Conservation (phyloP, 1,284 basidiomycete genomes). For the Schizophyllum commune region DNA sequence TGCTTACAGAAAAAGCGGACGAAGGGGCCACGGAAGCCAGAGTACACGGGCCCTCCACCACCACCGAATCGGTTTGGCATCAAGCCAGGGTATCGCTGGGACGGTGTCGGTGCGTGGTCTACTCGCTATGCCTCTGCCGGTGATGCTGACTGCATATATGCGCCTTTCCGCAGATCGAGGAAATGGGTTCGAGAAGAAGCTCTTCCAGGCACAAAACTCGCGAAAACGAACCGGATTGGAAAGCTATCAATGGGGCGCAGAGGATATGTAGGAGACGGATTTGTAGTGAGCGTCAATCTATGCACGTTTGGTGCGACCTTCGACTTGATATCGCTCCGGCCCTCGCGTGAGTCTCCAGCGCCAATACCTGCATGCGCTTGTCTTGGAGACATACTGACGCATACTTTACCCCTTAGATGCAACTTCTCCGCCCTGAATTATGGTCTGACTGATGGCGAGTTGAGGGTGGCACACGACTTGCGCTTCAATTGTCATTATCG, state of each 20-base stretch:
- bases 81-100: slow-evolving; percentile 93
- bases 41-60: slow-evolving; percentile 82
- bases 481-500: too few relatives aligned
- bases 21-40: slow-evolving; percentile 74
- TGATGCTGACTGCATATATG: slow-evolving; percentile 6
- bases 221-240: slow-evolving; percentile 61
- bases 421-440: background rate
- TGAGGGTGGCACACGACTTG: too few relatives aligned
- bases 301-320: background rate
- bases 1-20: slow-evolving; percentile 56
- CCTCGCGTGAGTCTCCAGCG: background rate
- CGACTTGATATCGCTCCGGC: too few relatives aligned
- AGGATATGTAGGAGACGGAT: slow-evolving; percentile 69
- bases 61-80: slow-evolving; percentile 95
- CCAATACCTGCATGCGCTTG: background rate
- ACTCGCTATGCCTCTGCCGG: background rate
- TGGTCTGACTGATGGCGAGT: too few relatives aligned
- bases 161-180: slow-evolving; percentile 59
- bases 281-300: background rate
- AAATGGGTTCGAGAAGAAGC: slow-evolving; percentile 92
- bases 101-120: slow-evolving; percentile 77
- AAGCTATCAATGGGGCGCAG: slow-evolving; percentile 78
- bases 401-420: background rate
- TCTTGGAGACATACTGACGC: background rate
- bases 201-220: slow-evolving; percentile 78